These are phyloP conservation scores for Boletus rubroflammeus DNA, from an alignment of 768 basidiomycete species.

Conservation along the genomic window DNA sequence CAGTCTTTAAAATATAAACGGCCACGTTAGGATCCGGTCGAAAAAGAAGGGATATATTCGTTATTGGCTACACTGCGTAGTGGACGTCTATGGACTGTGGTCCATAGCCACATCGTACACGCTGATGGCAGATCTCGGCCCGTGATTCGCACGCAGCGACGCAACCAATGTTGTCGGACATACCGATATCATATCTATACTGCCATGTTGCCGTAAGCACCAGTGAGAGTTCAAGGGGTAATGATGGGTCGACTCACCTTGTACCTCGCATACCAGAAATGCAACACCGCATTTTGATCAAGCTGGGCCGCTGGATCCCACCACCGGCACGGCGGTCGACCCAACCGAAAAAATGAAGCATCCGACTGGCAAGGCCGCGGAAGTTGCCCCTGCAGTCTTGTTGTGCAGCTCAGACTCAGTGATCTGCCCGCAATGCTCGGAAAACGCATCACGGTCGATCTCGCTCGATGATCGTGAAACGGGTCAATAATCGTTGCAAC, in stretches of 20 bases:
- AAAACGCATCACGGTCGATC: too few relatives aligned
- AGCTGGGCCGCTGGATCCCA: neutral
- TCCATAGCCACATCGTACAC: neutral
- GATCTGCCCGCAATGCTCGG: neutral
- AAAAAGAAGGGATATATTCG: neutral
- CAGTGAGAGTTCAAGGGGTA: neutral
- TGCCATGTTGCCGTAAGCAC: neutral
- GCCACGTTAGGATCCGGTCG: neutral
- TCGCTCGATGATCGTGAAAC: too few relatives aligned
- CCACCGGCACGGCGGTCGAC: conserved; percentile 1
- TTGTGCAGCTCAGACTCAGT: neutral
- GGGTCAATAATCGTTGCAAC: too few relatives aligned
- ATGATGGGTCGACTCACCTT: too few relatives aligned
- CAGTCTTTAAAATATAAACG: neutral
- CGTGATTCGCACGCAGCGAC: neutral
- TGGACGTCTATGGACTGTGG: too few relatives aligned
- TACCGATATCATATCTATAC: neutral
- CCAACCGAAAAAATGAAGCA: neutral
- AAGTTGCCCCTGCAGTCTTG: neutral
- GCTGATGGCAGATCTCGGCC: too few relatives aligned
- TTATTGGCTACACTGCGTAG: neutral
- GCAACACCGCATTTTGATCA: conserved; percentile 6
- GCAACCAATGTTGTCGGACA: too few relatives aligned
- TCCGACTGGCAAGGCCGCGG: too few relatives aligned
- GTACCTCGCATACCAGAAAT: neutral